phyloP scores from a whole-genome alignment of 1,284 basidiomycete genomes.

The Cryptococcus wingfieldii region DNA sequence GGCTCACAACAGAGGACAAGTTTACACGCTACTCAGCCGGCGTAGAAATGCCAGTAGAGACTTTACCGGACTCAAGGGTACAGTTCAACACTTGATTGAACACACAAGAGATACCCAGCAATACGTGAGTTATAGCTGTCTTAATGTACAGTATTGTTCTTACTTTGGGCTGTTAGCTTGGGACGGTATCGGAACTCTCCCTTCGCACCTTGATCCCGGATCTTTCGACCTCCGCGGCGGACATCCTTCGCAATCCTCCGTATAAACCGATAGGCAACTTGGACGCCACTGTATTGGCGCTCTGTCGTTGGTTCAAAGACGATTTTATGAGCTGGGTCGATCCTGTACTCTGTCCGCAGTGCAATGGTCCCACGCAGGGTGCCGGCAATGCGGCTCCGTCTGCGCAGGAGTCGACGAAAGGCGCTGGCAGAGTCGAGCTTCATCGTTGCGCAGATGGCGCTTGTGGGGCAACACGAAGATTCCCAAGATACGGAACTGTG shows the following conservation, averaged over 20 bases:
- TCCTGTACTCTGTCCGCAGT: conserved; percentile 49
- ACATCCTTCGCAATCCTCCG: conserved; percentile 16
- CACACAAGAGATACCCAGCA: not conserved
- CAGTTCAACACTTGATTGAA: not conserved
- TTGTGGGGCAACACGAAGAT: conserved; percentile 40
- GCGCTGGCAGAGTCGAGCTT: conserved; percentile 50
- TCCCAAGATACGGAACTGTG: conserved; percentile 48
- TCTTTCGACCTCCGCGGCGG: not conserved
- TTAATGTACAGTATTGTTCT: no score
- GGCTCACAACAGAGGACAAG: not conserved
- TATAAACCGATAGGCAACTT: conserved; percentile 26
- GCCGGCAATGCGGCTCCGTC: conserved; percentile 20
- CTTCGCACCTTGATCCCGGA: conserved; percentile 7
- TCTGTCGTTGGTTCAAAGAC: conserved; percentile 52
- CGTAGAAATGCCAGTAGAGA: not conserved
- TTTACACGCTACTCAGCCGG: not conserved
- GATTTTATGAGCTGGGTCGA: conserved; percentile 52
- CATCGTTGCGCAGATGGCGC: conserved; percentile 23
- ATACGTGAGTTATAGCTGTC: not conserved
- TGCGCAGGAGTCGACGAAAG: conserved; percentile 38
- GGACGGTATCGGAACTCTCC: not conserved
- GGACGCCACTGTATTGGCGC: conserved; percentile 42
- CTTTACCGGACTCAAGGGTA: not conserved
- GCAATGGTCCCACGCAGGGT: conserved; percentile 34
- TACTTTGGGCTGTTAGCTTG: not conserved